These are phyloP conservation scores for Lipomyces kockii DNA, from an alignment of 805 yeast genomes.

Conservation along the genomic window DNA sequence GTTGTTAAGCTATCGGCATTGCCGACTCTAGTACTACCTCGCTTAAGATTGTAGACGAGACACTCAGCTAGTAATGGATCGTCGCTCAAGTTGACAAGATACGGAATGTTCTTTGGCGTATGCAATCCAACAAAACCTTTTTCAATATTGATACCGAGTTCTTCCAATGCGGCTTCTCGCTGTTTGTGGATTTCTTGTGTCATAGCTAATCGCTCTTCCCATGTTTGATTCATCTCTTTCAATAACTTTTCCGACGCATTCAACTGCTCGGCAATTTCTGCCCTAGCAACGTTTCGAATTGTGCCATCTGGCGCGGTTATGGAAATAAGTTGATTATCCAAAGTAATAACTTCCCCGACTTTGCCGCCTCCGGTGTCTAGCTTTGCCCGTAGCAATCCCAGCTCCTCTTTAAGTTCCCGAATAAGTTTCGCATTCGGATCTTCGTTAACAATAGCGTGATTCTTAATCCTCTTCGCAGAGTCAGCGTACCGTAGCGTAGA, in stretches of 20 bases:
- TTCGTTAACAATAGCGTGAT: conserved; percentile 60
- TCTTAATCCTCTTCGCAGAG: conserved; percentile 70
- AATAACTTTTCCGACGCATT: conserved; percentile 39
- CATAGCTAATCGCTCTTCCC: conserved; percentile 40
- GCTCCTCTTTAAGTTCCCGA: conserved; percentile 40
- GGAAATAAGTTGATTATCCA: conserved; percentile 10
- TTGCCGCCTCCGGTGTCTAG: conserved; percentile 12
- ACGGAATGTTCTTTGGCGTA: conserved; percentile 41
- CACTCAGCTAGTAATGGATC: conserved; percentile 41
- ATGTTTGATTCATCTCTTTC: conserved; percentile 39
- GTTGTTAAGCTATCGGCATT: conserved; percentile 34
- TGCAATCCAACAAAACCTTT: conserved; percentile 39
- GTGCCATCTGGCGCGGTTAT: conserved; percentile 35
- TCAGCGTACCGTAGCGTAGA: conserved; percentile 80
- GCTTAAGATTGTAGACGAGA: conserved; percentile 40
- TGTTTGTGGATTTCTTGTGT: conserved; percentile 39
- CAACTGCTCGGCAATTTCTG: conserved; percentile 35
- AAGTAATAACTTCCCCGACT: not conserved
- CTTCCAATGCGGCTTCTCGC: conserved; percentile 41
- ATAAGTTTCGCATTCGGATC: conserved; percentile 42
- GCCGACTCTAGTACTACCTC: conserved; percentile 40
- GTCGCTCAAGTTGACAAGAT: conserved; percentile 41
- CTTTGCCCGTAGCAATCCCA: conserved; percentile 32
- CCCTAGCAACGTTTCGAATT: conserved; percentile 20
- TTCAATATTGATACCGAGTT: conserved; percentile 40